Evolutionary conservation across 1,139 yeast species (phyloP), one percentile per base, ranked within the genome.

Genomic region (Blastobotrys arbuscula): DNA sequence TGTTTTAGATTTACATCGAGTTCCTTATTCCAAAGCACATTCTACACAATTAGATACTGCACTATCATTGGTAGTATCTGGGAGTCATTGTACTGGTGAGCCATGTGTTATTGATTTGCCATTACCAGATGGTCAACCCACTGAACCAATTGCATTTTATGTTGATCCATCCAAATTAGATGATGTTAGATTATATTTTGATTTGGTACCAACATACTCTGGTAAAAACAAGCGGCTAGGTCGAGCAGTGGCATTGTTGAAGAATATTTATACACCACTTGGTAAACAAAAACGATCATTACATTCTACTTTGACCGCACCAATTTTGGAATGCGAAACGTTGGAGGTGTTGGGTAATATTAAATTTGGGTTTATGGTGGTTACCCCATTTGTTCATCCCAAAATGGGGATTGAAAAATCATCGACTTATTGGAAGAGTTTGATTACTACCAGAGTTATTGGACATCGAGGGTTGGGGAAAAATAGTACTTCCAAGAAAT

Each of bases 391-490:
- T 62, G 65, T 64, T 35, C 96, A 90, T 63, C 80, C 83, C 9
- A 76, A 79, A 31, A 79, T 85, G 81, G 77, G 78, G 8, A 69
- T 85, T 21, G 79, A 77, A 42, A 76, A 85, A 59, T 79, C 90
- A 1, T 86, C 87, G 49, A 84, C 95, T 1, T 90, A 89, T 67
- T 92, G 97, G 97, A 87, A 86, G 63, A 88, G 92, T 35, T 72
- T 88, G 53, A 90, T 84, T 3, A 80, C 94, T 0, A 87, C 97
- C 1, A 75, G 96, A 54, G 96, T 92, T 34, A 92, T 92, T 68
- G 98, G 98, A 1, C 98, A 92, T 64, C 79, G 98, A 61, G 98
- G 98, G 7, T 73, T 89, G 56, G 98, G 98, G 55, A 90, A 89
- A 70, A 92, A 92, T 67, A 72, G 73, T 39, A 77, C 79, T 19